These are phyloP conservation scores for Annulohypoxylon maeteangense DNA, from an alignment of 495 filamentous ascomycete species.

Conservation along the genomic window DNA sequence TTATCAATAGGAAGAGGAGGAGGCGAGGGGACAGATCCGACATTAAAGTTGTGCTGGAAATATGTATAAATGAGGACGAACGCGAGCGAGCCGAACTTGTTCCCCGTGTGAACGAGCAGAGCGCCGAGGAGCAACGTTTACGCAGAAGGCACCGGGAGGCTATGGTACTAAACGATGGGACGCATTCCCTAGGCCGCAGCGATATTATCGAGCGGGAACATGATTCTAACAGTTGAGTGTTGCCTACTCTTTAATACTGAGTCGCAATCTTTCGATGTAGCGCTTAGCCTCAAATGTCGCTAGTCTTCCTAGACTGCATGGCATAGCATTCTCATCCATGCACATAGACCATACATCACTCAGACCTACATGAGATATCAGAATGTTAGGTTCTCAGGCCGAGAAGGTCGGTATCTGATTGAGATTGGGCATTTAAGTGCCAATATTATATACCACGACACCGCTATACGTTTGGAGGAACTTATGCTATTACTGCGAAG, in stretches of 20 bases:
- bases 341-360: not conserved
- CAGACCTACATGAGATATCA: not conserved
- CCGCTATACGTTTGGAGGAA: not conserved
- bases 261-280: not conserved
- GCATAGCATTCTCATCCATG: not conserved
- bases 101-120: constrained; percentile 57
- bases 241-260: not conserved
- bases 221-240: constrained; percentile 42
- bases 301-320: not conserved
- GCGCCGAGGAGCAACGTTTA: constrained; percentile 61
- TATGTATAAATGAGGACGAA: constrained; percentile 48
- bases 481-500: not conserved
- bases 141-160: constrained; percentile 69
- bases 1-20: constrained; percentile 43
- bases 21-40: constrained; percentile 37
- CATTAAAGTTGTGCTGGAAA: constrained; percentile 50
- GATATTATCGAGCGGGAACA: constrained; percentile 66
- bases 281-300: not conserved
- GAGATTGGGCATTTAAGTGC: not conserved
- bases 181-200: constrained; percentile 62
- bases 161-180: constrained; percentile 72
- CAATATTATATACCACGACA: not conserved
- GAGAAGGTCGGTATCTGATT: not conserved
- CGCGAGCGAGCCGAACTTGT: constrained; percentile 39
- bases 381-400: not conserved